Conservation (phyloP, 768 basidiomycete species). For the Panellus pusillus region DNA sequence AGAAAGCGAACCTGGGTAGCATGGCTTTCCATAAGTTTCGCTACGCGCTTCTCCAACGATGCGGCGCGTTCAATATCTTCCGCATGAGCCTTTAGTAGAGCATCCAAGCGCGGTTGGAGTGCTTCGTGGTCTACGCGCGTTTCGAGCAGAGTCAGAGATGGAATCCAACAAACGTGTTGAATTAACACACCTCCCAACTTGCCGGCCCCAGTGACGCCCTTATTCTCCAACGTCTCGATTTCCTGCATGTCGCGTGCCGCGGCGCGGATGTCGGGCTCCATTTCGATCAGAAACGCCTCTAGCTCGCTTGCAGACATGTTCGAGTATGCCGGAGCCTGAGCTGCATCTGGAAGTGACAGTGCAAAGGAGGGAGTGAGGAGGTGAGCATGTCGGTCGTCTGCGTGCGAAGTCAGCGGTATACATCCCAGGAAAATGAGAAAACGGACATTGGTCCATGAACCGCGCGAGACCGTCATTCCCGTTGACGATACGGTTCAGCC, state of each 20-base stretch:
- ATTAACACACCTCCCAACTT: conserved; percentile 55
- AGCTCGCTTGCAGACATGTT: conserved; percentile 68
- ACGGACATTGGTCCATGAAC: conserved; percentile 66
- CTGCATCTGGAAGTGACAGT: conserved; percentile 39
- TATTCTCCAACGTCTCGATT: conserved; percentile 67
- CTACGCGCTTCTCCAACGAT: conserved; percentile 66
- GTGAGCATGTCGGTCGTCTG: conserved; percentile 78
- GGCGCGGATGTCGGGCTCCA: conserved; percentile 81
- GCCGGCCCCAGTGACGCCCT: conserved; percentile 71
- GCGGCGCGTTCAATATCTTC: conserved; percentile 59
- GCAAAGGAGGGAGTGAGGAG: conserved; percentile 76
- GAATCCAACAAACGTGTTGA: neutral
- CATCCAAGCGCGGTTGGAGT: conserved; percentile 67
- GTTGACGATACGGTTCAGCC: conserved; percentile 58
- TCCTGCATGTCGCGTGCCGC: conserved; percentile 83
- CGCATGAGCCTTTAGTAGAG: conserved; percentile 55
- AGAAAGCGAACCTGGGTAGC: conserved; percentile 58
- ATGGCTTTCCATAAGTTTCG: conserved; percentile 64
- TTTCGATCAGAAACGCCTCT: conserved; percentile 69
- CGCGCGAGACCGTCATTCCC: conserved; percentile 69
- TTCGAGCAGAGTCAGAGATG: neutral
- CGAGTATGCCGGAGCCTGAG: conserved; percentile 46
- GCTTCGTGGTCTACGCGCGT: conserved; percentile 53
- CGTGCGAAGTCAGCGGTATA: conserved; percentile 3
- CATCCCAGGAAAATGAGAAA: conserved; percentile 1